A percentile compares a stretch with the other conserved stretches of the same genome.
Evolutionary conservation across 768 basidiomycete genomes (phyloP).

Genomic region (Suillus variegatus): DNA sequence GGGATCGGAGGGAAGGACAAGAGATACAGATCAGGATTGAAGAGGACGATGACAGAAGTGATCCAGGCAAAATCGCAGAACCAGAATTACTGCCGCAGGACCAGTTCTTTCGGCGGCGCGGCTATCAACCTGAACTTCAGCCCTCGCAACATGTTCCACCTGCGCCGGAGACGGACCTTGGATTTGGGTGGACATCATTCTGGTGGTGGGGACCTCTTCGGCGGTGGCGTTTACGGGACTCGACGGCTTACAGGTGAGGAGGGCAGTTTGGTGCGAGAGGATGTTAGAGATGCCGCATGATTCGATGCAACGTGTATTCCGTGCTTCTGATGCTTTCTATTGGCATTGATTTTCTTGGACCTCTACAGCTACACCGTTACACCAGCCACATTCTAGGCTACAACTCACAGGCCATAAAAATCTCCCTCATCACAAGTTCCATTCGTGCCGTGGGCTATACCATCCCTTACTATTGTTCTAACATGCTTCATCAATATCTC

Average conservation of each 20-base stretch:
- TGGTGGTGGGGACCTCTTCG: constrained; percentile 85
- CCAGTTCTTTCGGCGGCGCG: constrained; percentile 13
- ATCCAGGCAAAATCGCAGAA: neutral
- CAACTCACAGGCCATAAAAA: neutral
- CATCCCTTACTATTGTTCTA: neutral
- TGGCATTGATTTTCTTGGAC: neutral
- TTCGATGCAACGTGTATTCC: neutral
- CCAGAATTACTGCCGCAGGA: constrained; percentile 18
- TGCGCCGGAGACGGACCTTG: constrained; percentile 8
- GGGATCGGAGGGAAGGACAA: constrained; percentile 25
- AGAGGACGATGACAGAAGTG: constrained; percentile 24
- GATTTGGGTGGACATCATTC: constrained; percentile 40
- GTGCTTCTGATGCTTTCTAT: neutral
- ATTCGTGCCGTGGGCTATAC: neutral
- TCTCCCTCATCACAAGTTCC: neutral
- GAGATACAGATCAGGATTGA: constrained; percentile 16
- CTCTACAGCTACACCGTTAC: neutral
- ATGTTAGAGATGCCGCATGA: constrained; percentile 1
- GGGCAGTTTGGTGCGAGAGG: neutral
- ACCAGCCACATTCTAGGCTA: constrained; percentile 7
- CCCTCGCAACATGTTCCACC: constrained; percentile 13
- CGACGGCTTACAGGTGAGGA: constrained; percentile 58
- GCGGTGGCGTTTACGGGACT: constrained; percentile 75
- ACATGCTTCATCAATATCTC: neutral
- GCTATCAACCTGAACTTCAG: constrained; percentile 3